Evolutionary conservation across 176 grass and related monocot species (phyloP).

Genomic region (Pontederia crassipes): DNA sequence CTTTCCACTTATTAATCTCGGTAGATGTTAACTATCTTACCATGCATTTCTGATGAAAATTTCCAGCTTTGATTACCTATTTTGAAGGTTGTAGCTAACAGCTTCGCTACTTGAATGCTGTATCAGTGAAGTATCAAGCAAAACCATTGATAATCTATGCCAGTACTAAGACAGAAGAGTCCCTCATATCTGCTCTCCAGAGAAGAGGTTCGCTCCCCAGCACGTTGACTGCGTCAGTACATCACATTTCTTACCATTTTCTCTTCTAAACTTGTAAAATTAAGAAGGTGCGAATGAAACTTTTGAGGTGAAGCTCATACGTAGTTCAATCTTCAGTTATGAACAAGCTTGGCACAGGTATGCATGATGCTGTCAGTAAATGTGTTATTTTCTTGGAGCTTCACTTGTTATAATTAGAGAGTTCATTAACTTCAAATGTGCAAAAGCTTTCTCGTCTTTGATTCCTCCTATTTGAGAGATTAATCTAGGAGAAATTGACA

Average conservation of each 20-base stretch:
- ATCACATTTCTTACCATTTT: slow-evolving; percentile 12
- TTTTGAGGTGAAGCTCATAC: slow-evolving; percentile 69
- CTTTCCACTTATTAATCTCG: slow-evolving; percentile 87
- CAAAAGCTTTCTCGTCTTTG: too few relatives aligned
- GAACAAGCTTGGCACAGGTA: slow-evolving; percentile 99
- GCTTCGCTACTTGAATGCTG: slow-evolving; percentile 21
- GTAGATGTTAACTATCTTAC: slow-evolving; percentile 29
- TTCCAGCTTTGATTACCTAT: not conserved
- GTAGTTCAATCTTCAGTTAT: slow-evolving; percentile 91
- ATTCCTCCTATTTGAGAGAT: too few relatives aligned
- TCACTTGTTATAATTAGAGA: not conserved
- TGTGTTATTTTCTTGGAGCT: not conserved
- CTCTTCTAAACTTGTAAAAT: slow-evolving; percentile 6
- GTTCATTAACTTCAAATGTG: not conserved
- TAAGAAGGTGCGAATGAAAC: slow-evolving; percentile 40
- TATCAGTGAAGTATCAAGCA: slow-evolving; percentile 78
- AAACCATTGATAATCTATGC: slow-evolving; percentile 80
- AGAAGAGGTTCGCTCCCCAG: slow-evolving; percentile 48
- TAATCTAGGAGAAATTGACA: too few relatives aligned
- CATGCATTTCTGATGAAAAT: not conserved
- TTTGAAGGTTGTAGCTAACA: slow-evolving; percentile 18
- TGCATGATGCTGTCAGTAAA: not conserved
- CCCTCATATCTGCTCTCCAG: slow-evolving; percentile 69
- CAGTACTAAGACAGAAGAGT: slow-evolving; percentile 88
- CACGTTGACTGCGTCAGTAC: slow-evolving; percentile 1